Evolutionary conservation across 495 filamentous ascomycete species (phyloP).

Genomic region (Neurospora africana): DNA sequence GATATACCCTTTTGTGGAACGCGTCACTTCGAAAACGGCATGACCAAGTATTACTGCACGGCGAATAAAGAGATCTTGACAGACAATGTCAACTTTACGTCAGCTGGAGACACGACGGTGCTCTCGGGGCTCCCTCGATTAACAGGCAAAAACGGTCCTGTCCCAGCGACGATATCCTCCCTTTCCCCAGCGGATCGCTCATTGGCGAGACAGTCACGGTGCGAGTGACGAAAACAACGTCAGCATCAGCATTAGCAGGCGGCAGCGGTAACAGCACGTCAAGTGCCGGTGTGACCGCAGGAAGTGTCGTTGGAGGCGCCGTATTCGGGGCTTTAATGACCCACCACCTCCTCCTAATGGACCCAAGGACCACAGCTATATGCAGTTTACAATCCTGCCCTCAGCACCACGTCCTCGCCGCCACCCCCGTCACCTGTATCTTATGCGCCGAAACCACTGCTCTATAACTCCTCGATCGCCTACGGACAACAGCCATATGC

Average conservation of each 20-base stretch:
- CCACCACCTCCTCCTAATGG: background rate
- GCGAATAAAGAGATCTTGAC: background rate
- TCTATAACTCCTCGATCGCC: background rate
- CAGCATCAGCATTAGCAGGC: background rate
- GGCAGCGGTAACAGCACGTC: background rate
- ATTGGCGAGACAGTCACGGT: background rate
- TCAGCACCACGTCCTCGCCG: background rate
- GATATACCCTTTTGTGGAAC: background rate
- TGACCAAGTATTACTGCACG: background rate
- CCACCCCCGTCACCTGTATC: background rate
- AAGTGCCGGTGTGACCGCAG: background rate
- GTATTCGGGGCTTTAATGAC: background rate
- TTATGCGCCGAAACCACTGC: background rate
- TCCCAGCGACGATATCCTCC: background rate
- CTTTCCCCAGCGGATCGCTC: background rate
- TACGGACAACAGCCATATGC: background rate
- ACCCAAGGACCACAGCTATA: background rate
- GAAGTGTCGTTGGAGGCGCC: background rate
- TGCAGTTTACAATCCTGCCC: background rate
- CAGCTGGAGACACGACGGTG: background rate
- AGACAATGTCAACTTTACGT: background rate
- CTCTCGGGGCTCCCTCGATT: background rate
- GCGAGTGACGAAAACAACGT: background rate
- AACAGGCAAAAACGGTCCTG: constrained; percentile 1
- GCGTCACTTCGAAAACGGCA: background rate